Evolutionary conservation across 148 eudicot species (phyloP).

Genomic region (Rhododendron williamsianum): DNA sequence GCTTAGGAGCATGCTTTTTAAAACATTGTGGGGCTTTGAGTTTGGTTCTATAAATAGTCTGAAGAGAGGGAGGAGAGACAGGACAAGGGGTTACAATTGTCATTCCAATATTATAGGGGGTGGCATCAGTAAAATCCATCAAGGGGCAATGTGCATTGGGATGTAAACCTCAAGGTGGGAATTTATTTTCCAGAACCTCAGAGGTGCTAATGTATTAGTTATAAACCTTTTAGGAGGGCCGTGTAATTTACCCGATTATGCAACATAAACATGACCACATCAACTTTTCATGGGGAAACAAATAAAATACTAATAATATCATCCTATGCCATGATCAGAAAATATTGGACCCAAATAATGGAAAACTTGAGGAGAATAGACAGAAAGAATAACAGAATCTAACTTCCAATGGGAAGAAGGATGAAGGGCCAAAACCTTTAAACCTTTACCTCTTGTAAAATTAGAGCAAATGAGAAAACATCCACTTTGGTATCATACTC

Average conservation of each 20-base stretch:
- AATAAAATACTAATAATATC: not conserved
- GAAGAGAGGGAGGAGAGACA: not conserved
- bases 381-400: conserved; percentile 4
- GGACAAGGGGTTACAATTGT: not conserved
- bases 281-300: not conserved
- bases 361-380: not conserved
- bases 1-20: not conserved
- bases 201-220: not conserved
- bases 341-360: not conserved
- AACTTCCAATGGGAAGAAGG: not conserved
- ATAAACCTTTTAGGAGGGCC: not conserved
- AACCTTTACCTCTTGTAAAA: conserved; percentile 81
- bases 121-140: not conserved
- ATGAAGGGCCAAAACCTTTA: conserved; percentile 19
- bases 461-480: conserved; percentile 93
- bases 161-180: not conserved
- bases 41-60: not conserved
- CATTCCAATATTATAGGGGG: not conserved
- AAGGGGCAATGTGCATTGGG: not conserved
- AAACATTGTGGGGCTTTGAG: not conserved
- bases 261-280: not conserved
- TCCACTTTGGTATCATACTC: conserved; percentile 94
- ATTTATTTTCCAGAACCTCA: not conserved
- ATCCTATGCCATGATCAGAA: not conserved
- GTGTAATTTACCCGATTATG: not conserved